Conservation (phyloP, 805 yeast species). For the Lipomyces anomalus region DNA sequence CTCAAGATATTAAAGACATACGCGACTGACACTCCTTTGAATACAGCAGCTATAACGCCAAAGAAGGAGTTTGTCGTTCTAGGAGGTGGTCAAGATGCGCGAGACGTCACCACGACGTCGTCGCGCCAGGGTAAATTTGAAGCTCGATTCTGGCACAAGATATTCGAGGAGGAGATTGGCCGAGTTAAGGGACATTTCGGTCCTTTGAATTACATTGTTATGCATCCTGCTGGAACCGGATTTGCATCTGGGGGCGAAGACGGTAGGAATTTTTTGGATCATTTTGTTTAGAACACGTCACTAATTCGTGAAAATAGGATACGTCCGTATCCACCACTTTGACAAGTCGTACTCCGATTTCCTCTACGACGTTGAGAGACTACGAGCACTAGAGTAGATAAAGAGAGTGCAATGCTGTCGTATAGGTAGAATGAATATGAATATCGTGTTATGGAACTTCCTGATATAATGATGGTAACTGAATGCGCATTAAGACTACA, state of each 20-base stretch:
- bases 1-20: conserved; percentile 66
- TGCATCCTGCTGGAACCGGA: conserved; percentile 88
- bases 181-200: conserved; percentile 98
- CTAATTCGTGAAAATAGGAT: too few species aligned
- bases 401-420: too few species aligned
- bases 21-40: conserved; percentile 87
- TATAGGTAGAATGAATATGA: too few species aligned
- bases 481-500: too few species aligned
- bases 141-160: conserved; percentile 91
- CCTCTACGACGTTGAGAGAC: conserved; percentile 27
- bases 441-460: too few species aligned
- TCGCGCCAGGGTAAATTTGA: conserved; percentile 93
- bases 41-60: conserved; percentile 92
- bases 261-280: too few species aligned
- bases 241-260: conserved; percentile 99
- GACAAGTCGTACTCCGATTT: conserved; percentile 91
- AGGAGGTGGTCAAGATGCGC: conserved; percentile 99
- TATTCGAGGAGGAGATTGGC: conserved; percentile 93
- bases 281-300: too few species aligned
- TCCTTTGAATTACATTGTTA: conserved; percentile 89
- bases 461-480: too few species aligned
- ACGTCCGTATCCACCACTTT: conserved; percentile 86
- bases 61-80: conserved; percentile 83
- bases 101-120: conserved; percentile 96
- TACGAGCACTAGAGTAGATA: conserved; percentile 10